These are phyloP conservation scores for Pichia inconspicua DNA, from an alignment of 1,139 yeast species.

Conservation along the genomic window DNA sequence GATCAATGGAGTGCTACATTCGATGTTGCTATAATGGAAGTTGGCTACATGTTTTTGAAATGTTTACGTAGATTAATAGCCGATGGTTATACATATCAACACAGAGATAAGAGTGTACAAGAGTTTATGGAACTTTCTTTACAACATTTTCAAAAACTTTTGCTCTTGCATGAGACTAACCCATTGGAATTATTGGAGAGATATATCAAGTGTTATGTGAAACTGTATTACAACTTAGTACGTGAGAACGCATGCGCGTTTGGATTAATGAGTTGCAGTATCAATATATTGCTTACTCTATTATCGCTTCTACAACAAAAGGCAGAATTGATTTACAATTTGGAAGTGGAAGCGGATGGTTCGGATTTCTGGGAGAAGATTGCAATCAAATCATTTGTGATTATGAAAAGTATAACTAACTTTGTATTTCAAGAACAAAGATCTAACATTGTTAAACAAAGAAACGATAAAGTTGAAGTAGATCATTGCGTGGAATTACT, in stretches of 20 bases:
- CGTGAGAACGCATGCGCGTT: constrained; percentile 63
- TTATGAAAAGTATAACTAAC: constrained; percentile 57
- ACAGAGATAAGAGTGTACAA: constrained; percentile 47
- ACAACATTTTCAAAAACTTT: constrained; percentile 51
- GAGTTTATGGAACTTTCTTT: constrained; percentile 55
- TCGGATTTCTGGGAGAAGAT: constrained; percentile 67
- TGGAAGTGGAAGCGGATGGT: constrained; percentile 27
- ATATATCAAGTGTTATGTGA: constrained; percentile 68
- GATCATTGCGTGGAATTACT: constrained; percentile 47
- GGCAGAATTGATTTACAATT: constrained; percentile 49
- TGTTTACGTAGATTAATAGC: constrained; percentile 64
- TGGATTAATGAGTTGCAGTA: constrained; percentile 57
- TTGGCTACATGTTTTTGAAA: constrained; percentile 73
- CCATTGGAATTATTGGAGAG: constrained; percentile 56
- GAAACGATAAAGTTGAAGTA: constrained; percentile 56
- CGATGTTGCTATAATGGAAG: constrained; percentile 48
- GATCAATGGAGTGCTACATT: constrained; percentile 49
- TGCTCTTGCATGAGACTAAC: constrained; percentile 45
- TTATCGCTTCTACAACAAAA: constrained; percentile 53
- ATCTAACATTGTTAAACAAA: constrained; percentile 47
- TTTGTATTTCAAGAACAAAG: constrained; percentile 64
- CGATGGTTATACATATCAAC: constrained; percentile 69
- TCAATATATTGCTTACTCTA: constrained; percentile 50
- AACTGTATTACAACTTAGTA: constrained; percentile 54
- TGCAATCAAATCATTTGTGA: constrained; percentile 61